Percentiles rank a stretch among this genome's conserved stretches.
phyloP scores from a whole-genome alignment of 768 basidiomycete genomes.

The Leccinum longicurvipes region DNA sequence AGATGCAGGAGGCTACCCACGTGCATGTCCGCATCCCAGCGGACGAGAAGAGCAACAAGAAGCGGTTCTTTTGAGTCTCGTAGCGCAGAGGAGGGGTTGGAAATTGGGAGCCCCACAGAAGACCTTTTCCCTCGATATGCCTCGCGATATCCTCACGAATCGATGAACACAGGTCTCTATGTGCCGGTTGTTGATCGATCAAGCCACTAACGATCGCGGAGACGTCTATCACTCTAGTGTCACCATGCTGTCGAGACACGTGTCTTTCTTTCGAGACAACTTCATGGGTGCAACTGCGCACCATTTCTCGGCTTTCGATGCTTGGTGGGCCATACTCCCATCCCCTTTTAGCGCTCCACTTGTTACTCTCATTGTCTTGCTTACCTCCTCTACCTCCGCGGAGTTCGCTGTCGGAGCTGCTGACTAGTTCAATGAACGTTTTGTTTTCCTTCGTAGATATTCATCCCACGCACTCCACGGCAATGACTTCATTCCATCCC shows the following conservation, averaged over 20 bases:
- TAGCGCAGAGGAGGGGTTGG: neutral
- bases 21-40: conserved; percentile 68
- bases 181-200: conserved; percentile 11
- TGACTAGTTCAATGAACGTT: neutral
- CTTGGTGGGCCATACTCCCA: neutral
- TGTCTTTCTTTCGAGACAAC: neutral
- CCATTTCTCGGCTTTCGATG: neutral
- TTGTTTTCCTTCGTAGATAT: conserved; percentile 10
- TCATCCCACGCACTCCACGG: neutral
- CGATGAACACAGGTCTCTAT: conserved; percentile 5
- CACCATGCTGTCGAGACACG: neutral
- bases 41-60: conserved; percentile 72
- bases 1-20: conserved; percentile 49
- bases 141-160: conserved; percentile 14
- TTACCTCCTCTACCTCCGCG: neutral
- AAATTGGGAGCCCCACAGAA: neutral
- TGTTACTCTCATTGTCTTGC: neutral
- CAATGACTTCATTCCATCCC: neutral
- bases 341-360: neutral
- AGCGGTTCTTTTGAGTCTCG: conserved; percentile 60
- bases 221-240: neutral
- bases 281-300: neutral
- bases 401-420: neutral
- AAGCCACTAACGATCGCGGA: neutral
- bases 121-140: conserved; percentile 4